Evolutionary conservation across 139 green algal genomes (phyloP), one percentile per base, ranked within the genome.

Genomic region (Haematococcus lacustris): DNA sequence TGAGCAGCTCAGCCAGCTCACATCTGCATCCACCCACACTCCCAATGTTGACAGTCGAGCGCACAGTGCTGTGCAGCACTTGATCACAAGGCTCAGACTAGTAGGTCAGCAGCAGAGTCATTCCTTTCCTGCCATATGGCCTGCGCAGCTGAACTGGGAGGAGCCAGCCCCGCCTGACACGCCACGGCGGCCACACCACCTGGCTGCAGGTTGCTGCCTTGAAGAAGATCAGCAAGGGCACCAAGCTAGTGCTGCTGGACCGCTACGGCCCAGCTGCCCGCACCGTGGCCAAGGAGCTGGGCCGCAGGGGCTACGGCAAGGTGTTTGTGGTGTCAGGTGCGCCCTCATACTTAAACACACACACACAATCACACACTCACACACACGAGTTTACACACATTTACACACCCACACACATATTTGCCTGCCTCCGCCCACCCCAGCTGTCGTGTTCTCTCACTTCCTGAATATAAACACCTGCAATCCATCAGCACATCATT

Each of bases 171-270:
- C n/a, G n/a, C n/a, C n/a, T n/a, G n/a, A n/a, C n/a, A n/a, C n/a
- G n/a, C n/a, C n/a, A n/a, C n/a, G 13, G 47, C 13, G 47, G 47
- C 17, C 47, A 13, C 47, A 57, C 21, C 47, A 57, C 21, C 21
- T 13, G 47, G 21, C 47, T 64, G 26, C 53, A 80, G 47, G 72
- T 80, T 34, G 86, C 87, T 4, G 61, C 85, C 2, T 83, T 97
- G 57, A 92, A 92, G 76, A 76, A 76, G 47, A 70, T 94, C 4
- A 60, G 39, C 76, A 86, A 86, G 59, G 74, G 85, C 73, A 82
- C 71, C 70, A 88, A 80, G 57, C 51, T 97, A 9, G 73, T 93
- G 64, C 73, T 97, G 43, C 74, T 97, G 74, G 92, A 97, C 87
- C 76, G 78, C n/a, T 87, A 83, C 51, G 92, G 90, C 61, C 60